Evolutionary conservation across 2,329 filamentous ascomycete species (phyloP).

Genomic region (Pyrenochaeta sp.): DNA sequence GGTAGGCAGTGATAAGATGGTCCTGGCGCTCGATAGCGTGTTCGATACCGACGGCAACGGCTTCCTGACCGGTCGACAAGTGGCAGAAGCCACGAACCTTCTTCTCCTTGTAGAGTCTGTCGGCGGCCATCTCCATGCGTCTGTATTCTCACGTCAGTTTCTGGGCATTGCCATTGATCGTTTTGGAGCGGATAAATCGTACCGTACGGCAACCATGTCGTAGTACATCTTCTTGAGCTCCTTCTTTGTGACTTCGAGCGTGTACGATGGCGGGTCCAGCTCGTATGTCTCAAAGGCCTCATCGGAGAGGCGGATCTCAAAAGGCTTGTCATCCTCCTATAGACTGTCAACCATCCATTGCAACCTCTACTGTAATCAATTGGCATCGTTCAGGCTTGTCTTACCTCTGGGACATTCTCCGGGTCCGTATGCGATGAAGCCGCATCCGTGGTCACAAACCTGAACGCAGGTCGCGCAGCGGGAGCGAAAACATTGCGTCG

Average conservation of each 20-base stretch:
- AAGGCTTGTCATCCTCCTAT: constrained; percentile 92
- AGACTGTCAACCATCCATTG: constrained; percentile 29
- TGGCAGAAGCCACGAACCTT: constrained; percentile 99
- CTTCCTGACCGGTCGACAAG: constrained; percentile 96
- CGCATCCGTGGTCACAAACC: constrained; percentile 93
- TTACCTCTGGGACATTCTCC: constrained; percentile 72
- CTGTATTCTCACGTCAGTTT: constrained; percentile 57
- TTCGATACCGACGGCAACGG: constrained; percentile 95
- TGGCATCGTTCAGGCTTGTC: constrained; percentile 32
- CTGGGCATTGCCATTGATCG: neutral
- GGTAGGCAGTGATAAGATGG: constrained; percentile 97
- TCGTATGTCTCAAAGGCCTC: constrained; percentile 99
- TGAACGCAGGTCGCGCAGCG: constrained; percentile 50
- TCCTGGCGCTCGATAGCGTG: constrained; percentile 91
- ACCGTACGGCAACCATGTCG: constrained; percentile 96
- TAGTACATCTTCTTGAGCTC: constrained; percentile 99
- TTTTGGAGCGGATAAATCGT: constrained; percentile 52
- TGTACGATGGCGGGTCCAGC: constrained; percentile 94
- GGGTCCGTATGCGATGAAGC: constrained; percentile 90
- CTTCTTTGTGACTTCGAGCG: constrained; percentile 92
- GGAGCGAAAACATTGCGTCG: constrained; percentile 49
- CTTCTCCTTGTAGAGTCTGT: constrained; percentile 99
- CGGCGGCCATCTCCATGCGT: constrained; percentile 99
- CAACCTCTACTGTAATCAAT: neutral
- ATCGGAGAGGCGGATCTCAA: constrained; percentile 91